Percentiles rank a stretch among this genome's conserved stretches.
phyloP scores from a whole-genome alignment of 2,329 filamentous ascomycete genomes.

The Pseudophaeomoniella oleicola region DNA sequence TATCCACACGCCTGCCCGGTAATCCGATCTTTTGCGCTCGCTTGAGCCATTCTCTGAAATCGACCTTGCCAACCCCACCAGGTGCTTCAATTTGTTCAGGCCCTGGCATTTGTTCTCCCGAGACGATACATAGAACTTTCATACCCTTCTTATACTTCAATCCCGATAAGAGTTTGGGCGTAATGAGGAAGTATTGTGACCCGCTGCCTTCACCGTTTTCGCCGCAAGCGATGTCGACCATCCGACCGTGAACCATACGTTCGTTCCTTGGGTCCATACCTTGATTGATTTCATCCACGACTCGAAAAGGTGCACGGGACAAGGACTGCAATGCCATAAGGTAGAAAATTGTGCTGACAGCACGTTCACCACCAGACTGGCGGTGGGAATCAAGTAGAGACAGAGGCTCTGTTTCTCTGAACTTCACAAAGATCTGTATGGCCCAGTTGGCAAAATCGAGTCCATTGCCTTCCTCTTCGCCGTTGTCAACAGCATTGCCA shows the following conservation, averaged over 20 bases:
- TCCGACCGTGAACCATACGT: conserved; percentile 91
- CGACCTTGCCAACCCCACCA: neutral
- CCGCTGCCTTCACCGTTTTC: conserved; percentile 43
- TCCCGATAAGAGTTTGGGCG: conserved; percentile 78
- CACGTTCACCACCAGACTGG: conserved; percentile 89
- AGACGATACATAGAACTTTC: conserved; percentile 86
- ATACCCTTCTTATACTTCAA: conserved; percentile 80
- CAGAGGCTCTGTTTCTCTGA: conserved; percentile 72
- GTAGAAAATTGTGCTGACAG: conserved; percentile 96
- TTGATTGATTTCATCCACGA: conserved; percentile 99
- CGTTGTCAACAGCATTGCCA: conserved; percentile 6
- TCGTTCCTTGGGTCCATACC: conserved; percentile 99
- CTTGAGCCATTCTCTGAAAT: neutral
- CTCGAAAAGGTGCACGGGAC: conserved; percentile 86
- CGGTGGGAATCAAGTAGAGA: conserved; percentile 80
- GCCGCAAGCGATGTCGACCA: conserved; percentile 92
- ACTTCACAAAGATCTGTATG: conserved; percentile 87
- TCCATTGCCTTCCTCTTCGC: conserved; percentile 25
- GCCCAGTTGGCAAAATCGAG: conserved; percentile 91
- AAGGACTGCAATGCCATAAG: conserved; percentile 95
- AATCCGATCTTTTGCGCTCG: neutral
- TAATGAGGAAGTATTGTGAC: conserved; percentile 86
- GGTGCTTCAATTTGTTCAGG: neutral
- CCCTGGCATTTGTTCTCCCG: conserved; percentile 50
- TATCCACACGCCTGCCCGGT: neutral